Base-by-base conservation (phyloP, 106 monocot species). In the Dendrobium huoshanense region DNA sequence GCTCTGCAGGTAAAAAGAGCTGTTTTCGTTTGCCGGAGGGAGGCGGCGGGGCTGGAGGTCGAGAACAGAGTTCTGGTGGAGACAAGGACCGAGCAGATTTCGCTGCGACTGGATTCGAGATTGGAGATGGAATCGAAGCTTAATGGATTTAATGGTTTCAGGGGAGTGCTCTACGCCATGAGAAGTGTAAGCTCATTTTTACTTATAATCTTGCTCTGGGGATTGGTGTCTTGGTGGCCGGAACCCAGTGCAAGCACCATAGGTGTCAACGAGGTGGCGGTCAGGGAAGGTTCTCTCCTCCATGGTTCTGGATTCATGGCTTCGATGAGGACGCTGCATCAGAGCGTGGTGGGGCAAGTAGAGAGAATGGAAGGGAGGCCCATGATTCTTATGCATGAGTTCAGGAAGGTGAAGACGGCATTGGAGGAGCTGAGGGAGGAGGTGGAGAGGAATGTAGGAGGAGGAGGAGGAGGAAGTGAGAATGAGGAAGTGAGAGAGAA, bases 91-190 rank as follows among this genome's bases (percentile, higher is more conserved):
- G 77, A 81, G 13, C 82, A 78, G 77, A 64, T 90, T 22, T 72
- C 79, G 18, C 87, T 87, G 43, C 27, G 84, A 75, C 76, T 82
- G 73, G 90, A 86, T 72, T 87, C 84, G 79, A 83, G 77, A 43
- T 81, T 83, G 37, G 45, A 54, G n/a, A 75, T 85, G 80, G 90
- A 88, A 17, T 85, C 90, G 7, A 85, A 79, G 77, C 85, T 87
- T 70, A 85, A 87, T 43, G 90, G 87, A 5, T 90, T 90, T 84
- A 87, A 85, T 17, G 90, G 87, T 0, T 90, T 90, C 85, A 81
- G 90, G 79, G 90, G 90, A 7, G 87, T 82, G 3, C 79, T 90
- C 1, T 80, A 86, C 77, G 87, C 90, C 33, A 88, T 88, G 85
- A 75, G 87, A 55, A 87, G 78, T 25, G 87, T 90, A 45, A 88